Evolutionary conservation across 768 basidiomycete genomes (phyloP).

Genomic region (Suillus hirtellus): DNA sequence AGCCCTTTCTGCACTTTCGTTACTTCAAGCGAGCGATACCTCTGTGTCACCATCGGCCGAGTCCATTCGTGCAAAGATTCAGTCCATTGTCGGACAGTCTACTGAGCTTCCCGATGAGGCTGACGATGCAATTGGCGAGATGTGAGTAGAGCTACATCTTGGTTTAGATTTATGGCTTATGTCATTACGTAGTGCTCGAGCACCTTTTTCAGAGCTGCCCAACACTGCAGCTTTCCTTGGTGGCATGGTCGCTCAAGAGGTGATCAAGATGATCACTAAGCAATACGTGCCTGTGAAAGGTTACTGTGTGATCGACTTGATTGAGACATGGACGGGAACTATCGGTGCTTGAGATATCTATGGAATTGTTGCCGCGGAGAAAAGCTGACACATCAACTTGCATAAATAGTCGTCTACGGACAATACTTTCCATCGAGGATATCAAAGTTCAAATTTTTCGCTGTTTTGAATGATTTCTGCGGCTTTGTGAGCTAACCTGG

Average conservation of each 20-base stretch:
- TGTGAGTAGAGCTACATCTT: constrained; percentile 51
- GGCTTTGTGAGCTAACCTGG: constrained; percentile 13
- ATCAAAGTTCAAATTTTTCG: neutral
- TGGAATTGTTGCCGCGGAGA: neutral
- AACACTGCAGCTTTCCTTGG: constrained; percentile 94
- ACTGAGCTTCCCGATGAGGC: constrained; percentile 56
- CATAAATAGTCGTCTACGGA: neutral
- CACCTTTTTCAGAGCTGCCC: constrained; percentile 84
- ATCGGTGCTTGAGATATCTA: constrained; percentile 31
- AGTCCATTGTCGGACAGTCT: constrained; percentile 48
- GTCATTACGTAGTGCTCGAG: constrained; percentile 54
- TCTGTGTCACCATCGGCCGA: constrained; percentile 46
- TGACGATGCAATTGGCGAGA: constrained; percentile 67
- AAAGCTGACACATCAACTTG: no score
- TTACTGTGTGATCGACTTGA: constrained; percentile 81
- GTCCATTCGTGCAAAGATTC: constrained; percentile 52
- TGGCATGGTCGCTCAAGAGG: constrained; percentile 92
- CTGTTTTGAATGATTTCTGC: constrained; percentile 11
- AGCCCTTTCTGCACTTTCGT: constrained; percentile 62
- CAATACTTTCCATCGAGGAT: neutral
- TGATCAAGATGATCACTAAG: constrained; percentile 94
- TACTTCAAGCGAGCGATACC: constrained; percentile 29
- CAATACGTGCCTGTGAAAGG: constrained; percentile 93
- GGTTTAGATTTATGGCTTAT: constrained; percentile 7
- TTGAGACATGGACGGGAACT: constrained; percentile 74